Percentiles rank a stretch among this genome's conserved stretches.
These are phyloP conservation scores for Albizia julibrissin DNA, from an alignment of 306 rosid genomes.

Conservation along the genomic window DNA sequence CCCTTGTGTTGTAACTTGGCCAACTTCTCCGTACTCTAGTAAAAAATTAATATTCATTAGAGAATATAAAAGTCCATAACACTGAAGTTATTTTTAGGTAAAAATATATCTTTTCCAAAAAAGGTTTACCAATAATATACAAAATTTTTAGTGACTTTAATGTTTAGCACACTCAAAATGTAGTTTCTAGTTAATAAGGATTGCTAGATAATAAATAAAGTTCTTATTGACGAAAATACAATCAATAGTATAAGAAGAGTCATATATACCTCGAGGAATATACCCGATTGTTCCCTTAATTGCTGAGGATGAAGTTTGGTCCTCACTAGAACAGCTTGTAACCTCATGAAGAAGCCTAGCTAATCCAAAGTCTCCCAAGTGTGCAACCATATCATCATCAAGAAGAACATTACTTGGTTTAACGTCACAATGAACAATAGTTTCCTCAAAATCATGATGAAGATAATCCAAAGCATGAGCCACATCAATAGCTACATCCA, in stretches of 20 bases:
- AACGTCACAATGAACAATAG: not conserved
- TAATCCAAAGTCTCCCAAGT: not conserved
- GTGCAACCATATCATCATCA: not conserved
- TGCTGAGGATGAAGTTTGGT: not conserved
- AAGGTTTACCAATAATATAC: no score
- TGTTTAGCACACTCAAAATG: not conserved
- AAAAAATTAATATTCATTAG: not conserved
- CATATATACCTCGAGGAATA: conserved; percentile 37
- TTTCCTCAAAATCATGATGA: no score
- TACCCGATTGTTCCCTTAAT: conserved; percentile 42
- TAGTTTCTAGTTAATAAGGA: no score
- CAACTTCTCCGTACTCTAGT: conserved; percentile 34
- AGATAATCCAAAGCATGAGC: no score
- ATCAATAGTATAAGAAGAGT: not conserved
- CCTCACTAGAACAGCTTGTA: not conserved
- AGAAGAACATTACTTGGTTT: not conserved
- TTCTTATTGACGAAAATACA: not conserved
- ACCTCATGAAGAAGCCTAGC: not conserved
- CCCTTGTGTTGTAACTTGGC: not conserved
- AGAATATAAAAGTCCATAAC: not conserved
- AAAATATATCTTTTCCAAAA: not conserved
- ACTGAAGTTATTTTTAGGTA: not conserved
- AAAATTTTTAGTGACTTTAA: not conserved
- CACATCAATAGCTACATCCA: not conserved
- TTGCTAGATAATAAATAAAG: not conserved